Base-by-base conservation (phyloP, 371 early-diverging fungal species). In the Rhizopus arrhizus region DNA sequence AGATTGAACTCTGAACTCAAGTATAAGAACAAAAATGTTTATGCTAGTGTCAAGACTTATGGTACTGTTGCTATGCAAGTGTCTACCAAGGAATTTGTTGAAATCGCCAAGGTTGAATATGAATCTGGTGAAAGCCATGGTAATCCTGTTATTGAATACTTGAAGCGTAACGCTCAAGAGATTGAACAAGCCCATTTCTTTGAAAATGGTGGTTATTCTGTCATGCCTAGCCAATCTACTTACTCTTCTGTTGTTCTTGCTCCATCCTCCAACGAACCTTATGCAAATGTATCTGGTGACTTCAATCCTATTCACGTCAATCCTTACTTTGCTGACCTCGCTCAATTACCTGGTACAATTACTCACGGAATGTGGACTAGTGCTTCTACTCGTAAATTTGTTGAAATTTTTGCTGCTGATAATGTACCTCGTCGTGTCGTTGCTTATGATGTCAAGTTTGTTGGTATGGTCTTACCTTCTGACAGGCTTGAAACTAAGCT, bases 341-440 rank as follows among this genome's bases (percentile, higher is more conserved):
- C 95, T 56, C 84, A 85, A 51, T 86, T 97, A 57, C 96, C 97
- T 51, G 95, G 92, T 61, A 95, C 96, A 41, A 96, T 97, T 67
- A 97, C 97, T 29, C 97, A 97, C 73, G 97, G 97, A 59, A 95
- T 97, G 96, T 97, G 96, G 96, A 96, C 96, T 58, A 86, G 88
- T 57, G 97, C 97, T 13, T 89, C 95, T 13, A 91, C 95, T 51
- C 91, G 96, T 77, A 93, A 93, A 83, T 93, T 95, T 76, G 95
- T 97, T 55, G 97, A 97, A 76, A 86, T 87, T 61, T 89, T 90
- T 62, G 97, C 96, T 61, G 97, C 97, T 55, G 94, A 95, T 76
- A 97, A 97, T 80, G 88, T 89, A 56, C 95, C 97, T 47, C 83
- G 87, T 69, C 90, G 96, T 49, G 94, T 96, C 36, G 87, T 85